Evolutionary conservation across 495 filamentous ascomycete species (phyloP).

Genomic region (Lindgomyces ingoldianus): DNA sequence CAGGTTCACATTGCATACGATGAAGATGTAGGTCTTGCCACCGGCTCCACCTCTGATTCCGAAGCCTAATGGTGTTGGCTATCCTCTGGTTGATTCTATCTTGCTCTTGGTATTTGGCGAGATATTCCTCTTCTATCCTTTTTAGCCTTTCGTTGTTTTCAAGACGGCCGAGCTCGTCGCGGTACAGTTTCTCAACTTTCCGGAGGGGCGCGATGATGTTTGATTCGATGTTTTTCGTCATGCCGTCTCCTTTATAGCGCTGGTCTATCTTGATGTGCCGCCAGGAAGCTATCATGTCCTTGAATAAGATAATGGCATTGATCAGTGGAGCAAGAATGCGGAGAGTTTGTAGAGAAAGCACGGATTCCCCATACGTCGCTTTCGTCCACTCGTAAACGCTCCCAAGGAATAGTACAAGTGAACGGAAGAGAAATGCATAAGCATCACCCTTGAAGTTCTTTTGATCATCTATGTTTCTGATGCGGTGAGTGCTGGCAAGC

Average conservation of each 20-base stretch:
- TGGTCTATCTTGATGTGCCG: constrained; percentile 10
- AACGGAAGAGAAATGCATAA: constrained; percentile 18
- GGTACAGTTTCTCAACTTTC: background rate
- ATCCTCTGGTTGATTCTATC: constrained; percentile 10
- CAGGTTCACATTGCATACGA: constrained; percentile 27
- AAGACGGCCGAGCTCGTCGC: background rate
- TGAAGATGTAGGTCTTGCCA: constrained; percentile 30
- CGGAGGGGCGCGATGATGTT: constrained; percentile 21
- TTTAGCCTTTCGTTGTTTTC: background rate
- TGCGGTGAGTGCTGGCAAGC: background rate
- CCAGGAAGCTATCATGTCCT: constrained; percentile 13
- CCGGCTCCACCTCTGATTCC: constrained; percentile 1
- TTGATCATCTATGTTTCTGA: background rate
- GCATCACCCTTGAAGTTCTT: constrained; percentile 18
- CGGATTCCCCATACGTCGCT: background rate
- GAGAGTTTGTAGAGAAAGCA: background rate
- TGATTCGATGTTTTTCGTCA: constrained; percentile 12
- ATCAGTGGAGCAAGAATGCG: constrained; percentile 10
- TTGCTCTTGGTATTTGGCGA: background rate
- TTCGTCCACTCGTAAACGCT: constrained; percentile 2
- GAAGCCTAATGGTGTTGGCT: background rate
- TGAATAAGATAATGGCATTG: constrained; percentile 15
- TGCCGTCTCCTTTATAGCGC: constrained; percentile 9
- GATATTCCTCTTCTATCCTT: background rate
- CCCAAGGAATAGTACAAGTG: background rate